Base-by-base conservation (phyloP, 2,329 filamentous ascomycete genomes). In the Ophioceras dolichostomum region DNA sequence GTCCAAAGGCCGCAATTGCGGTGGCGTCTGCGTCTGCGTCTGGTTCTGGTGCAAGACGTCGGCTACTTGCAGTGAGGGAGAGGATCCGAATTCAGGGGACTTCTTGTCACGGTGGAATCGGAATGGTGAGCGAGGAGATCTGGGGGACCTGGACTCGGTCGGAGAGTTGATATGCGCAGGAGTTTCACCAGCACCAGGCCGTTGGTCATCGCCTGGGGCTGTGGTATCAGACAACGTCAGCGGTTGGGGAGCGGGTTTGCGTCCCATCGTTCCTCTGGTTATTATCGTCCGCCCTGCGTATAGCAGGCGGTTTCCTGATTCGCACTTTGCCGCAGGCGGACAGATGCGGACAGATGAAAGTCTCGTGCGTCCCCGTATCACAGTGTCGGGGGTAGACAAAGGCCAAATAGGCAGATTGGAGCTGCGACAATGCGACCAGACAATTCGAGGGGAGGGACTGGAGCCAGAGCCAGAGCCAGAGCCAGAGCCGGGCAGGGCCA, bases 221-320 rank as follows among this genome's bases (percentile, higher is more conserved):
- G 56, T 47, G 44, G 50, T 43, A 39, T 61, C 61, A 49, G 62
- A 59, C 57, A 75, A 61, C 53, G 64, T 58, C 58, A 75, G 64
- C 58, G 71, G 70, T 61, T 73, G 65, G 47, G 70, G 71, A 57
- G 64, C 68, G 51, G 66, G 59, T 58, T 73, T 76, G 55, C 70
- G 71, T 59, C 64, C 69, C 70, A 75, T 75, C 46, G 42, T 57
- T 44, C 33, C 33, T 28, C n/a, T n/a, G n/a, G 16, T 40, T 28
- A 21, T 17, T 31, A 29, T 33, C 17, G 19, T 21, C n/a, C 28
- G 36, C 29, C 36, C 29, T 14, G 13, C 19, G 26, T 18, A 13
- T 24, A 29, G 32, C 36, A 22, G 28, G 29, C 29, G 28, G 22
- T 32, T 32, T 31, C 45, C 51, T 54, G 53, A 51, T 58, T 56